These are phyloP conservation scores for Carex myosuroides DNA, from an alignment of 176 grass and related monocot genomes.

Conservation along the genomic window DNA sequence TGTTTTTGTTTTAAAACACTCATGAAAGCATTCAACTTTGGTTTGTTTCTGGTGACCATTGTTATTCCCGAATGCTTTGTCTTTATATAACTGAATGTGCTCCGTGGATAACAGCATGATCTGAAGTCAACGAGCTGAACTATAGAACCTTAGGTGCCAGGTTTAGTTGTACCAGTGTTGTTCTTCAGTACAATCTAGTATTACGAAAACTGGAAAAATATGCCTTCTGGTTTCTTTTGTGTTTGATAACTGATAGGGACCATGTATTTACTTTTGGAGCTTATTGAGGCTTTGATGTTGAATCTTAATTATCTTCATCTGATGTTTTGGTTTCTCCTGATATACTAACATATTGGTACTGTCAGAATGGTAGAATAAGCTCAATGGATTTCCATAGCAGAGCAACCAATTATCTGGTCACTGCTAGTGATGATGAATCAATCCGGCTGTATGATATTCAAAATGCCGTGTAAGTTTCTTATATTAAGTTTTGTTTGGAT, in stretches of 20 bases:
- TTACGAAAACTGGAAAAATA: too few species aligned
- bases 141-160: background rate
- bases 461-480: conserved; percentile 64
- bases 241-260: background rate
- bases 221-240: background rate
- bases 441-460: conserved; percentile 93
- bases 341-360: background rate
- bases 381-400: conserved; percentile 97
- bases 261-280: background rate
- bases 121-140: background rate
- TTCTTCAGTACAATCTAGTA: background rate
- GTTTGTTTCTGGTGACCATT: background rate
- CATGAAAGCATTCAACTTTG: background rate
- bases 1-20: background rate
- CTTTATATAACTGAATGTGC: background rate
- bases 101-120: background rate
- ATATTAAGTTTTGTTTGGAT: background rate
- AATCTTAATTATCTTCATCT: background rate
- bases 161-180: background rate
- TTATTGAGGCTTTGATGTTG: background rate
- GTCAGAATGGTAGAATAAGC: conserved; percentile 90
- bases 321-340: background rate
- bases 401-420: conserved; percentile 75
- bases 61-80: background rate
- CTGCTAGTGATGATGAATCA: conserved; percentile 93